These are phyloP conservation scores for Furculomyces boomerangus DNA, from an alignment of 371 early-diverging fungal species.

Conservation along the genomic window DNA sequence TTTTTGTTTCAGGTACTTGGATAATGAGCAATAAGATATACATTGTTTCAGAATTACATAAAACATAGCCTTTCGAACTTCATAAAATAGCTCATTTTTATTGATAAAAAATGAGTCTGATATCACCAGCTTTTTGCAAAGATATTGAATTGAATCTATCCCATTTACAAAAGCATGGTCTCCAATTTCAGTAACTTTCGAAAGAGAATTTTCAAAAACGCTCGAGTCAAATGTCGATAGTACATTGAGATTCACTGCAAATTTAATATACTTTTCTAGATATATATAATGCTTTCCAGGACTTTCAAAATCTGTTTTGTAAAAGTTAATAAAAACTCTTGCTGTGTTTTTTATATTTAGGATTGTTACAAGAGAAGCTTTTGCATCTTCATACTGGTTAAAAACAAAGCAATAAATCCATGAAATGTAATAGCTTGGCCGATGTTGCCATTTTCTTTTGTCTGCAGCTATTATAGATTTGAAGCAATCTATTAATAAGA, in stretches of 20 bases:
- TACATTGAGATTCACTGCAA: slow-evolving; percentile 2
- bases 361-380: not conserved
- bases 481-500: not conserved
- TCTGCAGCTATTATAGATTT: not conserved
- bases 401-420: slow-evolving; percentile 1
- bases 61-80: no score
- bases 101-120: slow-evolving; percentile 1
- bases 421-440: slow-evolving; percentile 1
- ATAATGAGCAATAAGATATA: no score
- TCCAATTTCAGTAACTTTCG: not conserved
- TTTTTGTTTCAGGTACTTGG: no score
- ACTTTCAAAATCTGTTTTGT: slow-evolving; percentile 5
- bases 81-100: not conserved
- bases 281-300: slow-evolving; percentile 6
- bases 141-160: not conserved
- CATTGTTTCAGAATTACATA: no score
- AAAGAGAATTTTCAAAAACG: no score
- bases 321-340: slow-evolving; percentile 3
- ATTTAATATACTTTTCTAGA: slow-evolving; percentile 3
- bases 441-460: slow-evolving; percentile 4
- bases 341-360: slow-evolving; percentile 1
- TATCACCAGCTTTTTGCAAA: not conserved
- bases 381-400: not conserved
- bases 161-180: not conserved
- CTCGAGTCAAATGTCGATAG: no score